Evolutionary conservation across 2,329 filamentous ascomycete species (phyloP).

Genomic region (Exophiala bonariae): DNA sequence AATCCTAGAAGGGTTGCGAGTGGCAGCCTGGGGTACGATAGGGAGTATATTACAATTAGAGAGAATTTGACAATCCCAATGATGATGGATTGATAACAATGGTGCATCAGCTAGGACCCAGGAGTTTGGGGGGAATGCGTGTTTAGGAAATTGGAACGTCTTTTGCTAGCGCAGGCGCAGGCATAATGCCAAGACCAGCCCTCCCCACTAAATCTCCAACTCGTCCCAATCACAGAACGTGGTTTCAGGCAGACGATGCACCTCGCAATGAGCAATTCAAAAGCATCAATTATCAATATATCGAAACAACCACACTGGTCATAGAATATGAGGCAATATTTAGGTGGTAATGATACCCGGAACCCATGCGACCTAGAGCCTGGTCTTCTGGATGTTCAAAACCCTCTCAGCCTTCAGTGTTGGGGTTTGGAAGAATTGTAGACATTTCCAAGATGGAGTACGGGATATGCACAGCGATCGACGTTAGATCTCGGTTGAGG

Average conservation of each 20-base stretch:
- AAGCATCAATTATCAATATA: slow-evolving; percentile 21
- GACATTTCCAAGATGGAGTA: slow-evolving; percentile 13
- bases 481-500: slow-evolving; percentile 28
- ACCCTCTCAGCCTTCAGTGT: neutral
- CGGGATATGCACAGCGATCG: slow-evolving; percentile 19
- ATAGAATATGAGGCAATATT: neutral
- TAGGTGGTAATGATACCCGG: slow-evolving; percentile 14
- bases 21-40: no score
- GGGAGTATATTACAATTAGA: no score
- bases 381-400: neutral
- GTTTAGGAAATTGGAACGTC: neutral
- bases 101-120: no score
- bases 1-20: no score
- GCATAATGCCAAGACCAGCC: slow-evolving; percentile 20
- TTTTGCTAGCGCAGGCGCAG: neutral
- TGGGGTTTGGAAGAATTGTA: slow-evolving; percentile 16
- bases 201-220: slow-evolving; percentile 9
- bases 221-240: slow-evolving; percentile 17
- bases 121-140: neutral
- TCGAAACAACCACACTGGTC: slow-evolving; percentile 8
- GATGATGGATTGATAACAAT: no score
- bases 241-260: slow-evolving; percentile 13
- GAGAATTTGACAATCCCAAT: no score
- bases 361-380: slow-evolving; percentile 13
- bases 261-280: slow-evolving; percentile 15